Percentiles rank a stretch among this genome's conserved stretches.
These are phyloP conservation scores for Mortierella antarctica DNA, from an alignment of 192 early-diverging fungal genomes.

Conservation along the genomic window DNA sequence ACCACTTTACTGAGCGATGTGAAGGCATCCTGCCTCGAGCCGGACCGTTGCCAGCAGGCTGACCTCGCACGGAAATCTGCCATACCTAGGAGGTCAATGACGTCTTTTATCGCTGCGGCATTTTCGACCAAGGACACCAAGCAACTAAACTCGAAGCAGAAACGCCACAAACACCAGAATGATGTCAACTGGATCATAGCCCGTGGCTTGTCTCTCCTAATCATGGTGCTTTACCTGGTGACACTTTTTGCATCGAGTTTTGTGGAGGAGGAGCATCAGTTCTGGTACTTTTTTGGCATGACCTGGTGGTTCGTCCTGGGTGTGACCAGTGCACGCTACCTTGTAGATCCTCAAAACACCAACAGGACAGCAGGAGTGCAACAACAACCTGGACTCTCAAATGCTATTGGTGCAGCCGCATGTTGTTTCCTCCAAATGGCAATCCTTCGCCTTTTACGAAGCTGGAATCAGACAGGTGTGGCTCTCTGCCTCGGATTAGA, in stretches of 20 bases:
- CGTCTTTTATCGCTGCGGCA: not conserved
- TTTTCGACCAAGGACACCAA: constrained; percentile 1
- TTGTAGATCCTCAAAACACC: not conserved
- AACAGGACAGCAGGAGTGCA: not conserved
- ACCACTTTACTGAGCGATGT: constrained; percentile 27
- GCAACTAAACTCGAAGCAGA: not conserved
- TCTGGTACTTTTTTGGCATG: constrained; percentile 80
- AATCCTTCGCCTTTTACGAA: constrained; percentile 51
- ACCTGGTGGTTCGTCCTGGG: constrained; percentile 63
- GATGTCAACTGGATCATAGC: constrained; percentile 24
- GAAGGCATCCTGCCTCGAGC: constrained; percentile 33
- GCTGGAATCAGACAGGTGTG: constrained; percentile 62
- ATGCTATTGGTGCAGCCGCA: not conserved
- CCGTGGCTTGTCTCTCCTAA: constrained; percentile 19
- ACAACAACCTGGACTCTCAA: not conserved
- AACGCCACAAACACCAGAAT: constrained; percentile 1
- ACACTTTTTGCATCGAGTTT: constrained; percentile 73
- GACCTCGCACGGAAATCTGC: not conserved
- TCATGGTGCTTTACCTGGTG: constrained; percentile 61
- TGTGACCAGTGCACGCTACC: constrained; percentile 52
- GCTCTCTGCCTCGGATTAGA: not conserved
- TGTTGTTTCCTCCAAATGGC: constrained; percentile 46
- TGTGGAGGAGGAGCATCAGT: constrained; percentile 81
- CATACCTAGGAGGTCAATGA: not conserved
- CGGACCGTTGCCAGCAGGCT: not conserved